These are phyloP conservation scores for Exobasidium cylindrosporum DNA, from an alignment of 1,284 basidiomycete species.

Conservation along the genomic window DNA sequence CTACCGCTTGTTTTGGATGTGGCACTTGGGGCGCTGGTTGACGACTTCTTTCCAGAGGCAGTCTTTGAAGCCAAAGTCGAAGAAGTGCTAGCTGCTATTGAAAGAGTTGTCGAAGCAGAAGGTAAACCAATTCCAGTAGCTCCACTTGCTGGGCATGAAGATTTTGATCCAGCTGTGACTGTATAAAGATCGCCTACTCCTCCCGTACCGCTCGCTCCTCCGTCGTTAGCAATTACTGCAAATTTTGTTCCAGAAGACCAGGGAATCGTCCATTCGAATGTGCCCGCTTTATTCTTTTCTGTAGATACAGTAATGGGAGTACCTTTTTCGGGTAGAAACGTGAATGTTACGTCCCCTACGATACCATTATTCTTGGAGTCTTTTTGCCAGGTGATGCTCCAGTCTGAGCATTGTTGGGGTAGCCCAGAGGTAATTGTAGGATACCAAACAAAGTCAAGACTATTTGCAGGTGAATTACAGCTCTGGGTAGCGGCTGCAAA, in stretches of 20 bases:
- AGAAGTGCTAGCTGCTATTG: neutral
- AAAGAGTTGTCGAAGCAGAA: neutral
- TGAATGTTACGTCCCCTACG: conserved; percentile 7
- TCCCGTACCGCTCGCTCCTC: conserved; percentile 17
- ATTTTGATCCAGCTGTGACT: conserved; percentile 3
- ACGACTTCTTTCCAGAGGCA: neutral
- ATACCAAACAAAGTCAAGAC: conserved; percentile 18
- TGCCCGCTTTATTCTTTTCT: neutral
- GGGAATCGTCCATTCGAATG: conserved; percentile 5
- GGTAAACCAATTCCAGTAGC: conserved; percentile 5
- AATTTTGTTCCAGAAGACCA: conserved; percentile 13
- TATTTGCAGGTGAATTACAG: conserved; percentile 1
- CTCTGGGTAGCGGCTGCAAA: neutral
- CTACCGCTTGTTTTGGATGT: neutral
- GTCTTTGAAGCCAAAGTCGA: neutral
- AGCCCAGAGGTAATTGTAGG: neutral
- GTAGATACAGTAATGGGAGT: conserved; percentile 2
- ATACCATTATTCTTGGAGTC: conserved; percentile 12
- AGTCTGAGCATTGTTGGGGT: conserved; percentile 12
- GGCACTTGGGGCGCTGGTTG: neutral
- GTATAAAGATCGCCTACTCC: conserved; percentile 18
- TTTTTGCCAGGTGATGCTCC: conserved; percentile 16
- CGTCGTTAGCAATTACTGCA: conserved; percentile 11
- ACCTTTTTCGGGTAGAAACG: conserved; percentile 15
- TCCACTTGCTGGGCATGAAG: neutral